Evolutionary conservation across 345 rosid genomes (phyloP), one percentile per base, ranked within the genome.

Genomic region (Salix viminalis): DNA sequence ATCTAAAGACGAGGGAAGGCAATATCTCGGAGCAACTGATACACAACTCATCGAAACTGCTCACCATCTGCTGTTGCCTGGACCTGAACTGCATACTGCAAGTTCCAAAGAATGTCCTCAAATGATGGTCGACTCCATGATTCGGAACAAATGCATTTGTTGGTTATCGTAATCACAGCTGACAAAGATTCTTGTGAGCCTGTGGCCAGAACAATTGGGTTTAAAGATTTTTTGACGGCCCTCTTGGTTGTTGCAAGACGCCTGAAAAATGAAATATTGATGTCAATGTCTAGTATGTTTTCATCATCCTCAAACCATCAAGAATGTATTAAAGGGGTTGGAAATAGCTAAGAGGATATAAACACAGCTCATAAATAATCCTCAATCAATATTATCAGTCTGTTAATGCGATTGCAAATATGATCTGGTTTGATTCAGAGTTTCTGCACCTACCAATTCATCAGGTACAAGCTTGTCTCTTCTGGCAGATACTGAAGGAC

Each of bases 31-130:
- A 37, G 36, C 18, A 62, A 68, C 18, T 54, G 36, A 24, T 14
- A 5, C 10, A 32, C 46, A 80, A 52, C 71, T 28, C 34, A 18
- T 54, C 39, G 9, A 32, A 9, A 37, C 34, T 76, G 79, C 39
- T 79, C 83, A 34, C 76, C 70, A n/a, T 79, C 85, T 66, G 78
- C 81, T 60, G 88, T 75, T 41, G 69, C 84, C 80, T 84, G 88
- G 69, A 87, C 68, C 81, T 87, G 88, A 79, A 83, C 87, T 80
- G 90, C 90, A 75, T 87, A 81, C 75, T 85, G 88, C 69, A 87
- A 73, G 84, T 87, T 77, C 87, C 88, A 87, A 13, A 87, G 87
- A 58, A 87, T 82, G 82, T 87, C 90, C 74, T 87, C 90, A 15
- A 84, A 80, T 5, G 90, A 83, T 1, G 90, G 90, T 2, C 90